phyloP scores from a whole-genome alignment of 441 rosid species.

The Brassica balearica region DNA sequence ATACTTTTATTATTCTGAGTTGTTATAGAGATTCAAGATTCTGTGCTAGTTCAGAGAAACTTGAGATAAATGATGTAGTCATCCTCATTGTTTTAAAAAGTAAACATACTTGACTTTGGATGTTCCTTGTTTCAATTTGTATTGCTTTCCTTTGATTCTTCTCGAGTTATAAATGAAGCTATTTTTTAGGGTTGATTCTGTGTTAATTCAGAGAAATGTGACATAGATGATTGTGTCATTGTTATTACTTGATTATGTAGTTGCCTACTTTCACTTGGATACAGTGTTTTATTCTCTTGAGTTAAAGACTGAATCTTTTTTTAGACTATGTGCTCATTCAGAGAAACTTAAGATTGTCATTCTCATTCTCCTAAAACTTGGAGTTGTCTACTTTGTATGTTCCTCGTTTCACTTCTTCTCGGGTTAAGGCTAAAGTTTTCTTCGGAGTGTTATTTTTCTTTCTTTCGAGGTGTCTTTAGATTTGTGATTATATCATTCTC shows the following conservation, averaged over 20 bases:
- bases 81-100: too few species aligned
- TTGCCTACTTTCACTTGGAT: not conserved
- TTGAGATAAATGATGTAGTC: too few species aligned
- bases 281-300: constrained; percentile 1
- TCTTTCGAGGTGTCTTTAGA: not conserved
- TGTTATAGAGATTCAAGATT: too few species aligned
- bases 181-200: not conserved
- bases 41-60: too few species aligned
- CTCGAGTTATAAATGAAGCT: not conserved
- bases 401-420: constrained; percentile 14
- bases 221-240: not conserved
- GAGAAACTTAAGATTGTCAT: not conserved
- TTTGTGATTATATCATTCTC: constrained; percentile 7
- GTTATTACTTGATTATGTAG: not conserved
- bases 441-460: not conserved
- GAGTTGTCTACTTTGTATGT: not conserved
- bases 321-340: not conserved
- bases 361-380: not conserved
- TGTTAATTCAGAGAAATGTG: not conserved
- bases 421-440: not conserved
- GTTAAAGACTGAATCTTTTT: not conserved
- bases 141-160: not conserved
- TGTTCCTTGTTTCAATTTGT: not conserved
- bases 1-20: too few species aligned
- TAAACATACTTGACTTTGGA: too few species aligned